These are phyloP conservation scores for Penicillium ochrochloron DNA, from an alignment of 495 filamentous ascomycete species.

Conservation along the genomic window DNA sequence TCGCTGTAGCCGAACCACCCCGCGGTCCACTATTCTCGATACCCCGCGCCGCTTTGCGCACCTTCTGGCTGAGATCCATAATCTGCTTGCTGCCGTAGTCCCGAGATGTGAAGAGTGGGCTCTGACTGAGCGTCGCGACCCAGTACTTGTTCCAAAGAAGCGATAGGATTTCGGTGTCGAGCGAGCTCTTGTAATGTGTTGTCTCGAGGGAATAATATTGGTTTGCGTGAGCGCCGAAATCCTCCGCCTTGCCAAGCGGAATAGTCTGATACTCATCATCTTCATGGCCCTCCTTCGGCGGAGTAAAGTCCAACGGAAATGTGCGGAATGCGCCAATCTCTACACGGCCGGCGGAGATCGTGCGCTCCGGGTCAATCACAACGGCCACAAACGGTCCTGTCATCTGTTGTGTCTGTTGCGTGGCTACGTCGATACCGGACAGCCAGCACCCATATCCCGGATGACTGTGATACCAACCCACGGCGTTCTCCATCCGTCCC, in stretches of 20 bases:
- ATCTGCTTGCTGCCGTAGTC: conserved; percentile 95
- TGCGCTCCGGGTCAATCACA: conserved; percentile 96
- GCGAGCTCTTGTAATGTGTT: conserved; percentile 87
- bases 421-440: conserved; percentile 91
- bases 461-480: conserved; percentile 98
- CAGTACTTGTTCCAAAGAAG: conserved; percentile 99
- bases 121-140: conserved; percentile 97
- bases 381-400: conserved; percentile 93
- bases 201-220: conserved; percentile 91
- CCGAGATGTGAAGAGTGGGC: conserved; percentile 87
- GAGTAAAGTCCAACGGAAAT: conserved; percentile 76
- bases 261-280: conserved; percentile 66
- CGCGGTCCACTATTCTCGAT: conserved; percentile 48
- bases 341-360: conserved; percentile 91
- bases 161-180: conserved; percentile 84
- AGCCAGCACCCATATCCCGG: conserved; percentile 99
- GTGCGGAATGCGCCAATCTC: conserved; percentile 98
- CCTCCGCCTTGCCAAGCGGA: conserved; percentile 87
- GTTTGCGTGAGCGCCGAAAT: conserved; percentile 91
- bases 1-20: conserved; percentile 31
- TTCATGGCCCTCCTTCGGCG: conserved; percentile 48
- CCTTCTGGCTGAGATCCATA: conserved; percentile 80
- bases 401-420: conserved; percentile 84
- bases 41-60: conserved; percentile 62
- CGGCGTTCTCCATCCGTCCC: conserved; percentile 84